Evolutionary conservation across 1,139 yeast species (phyloP).

Genomic region (Kluyveromyces sp.): DNA sequence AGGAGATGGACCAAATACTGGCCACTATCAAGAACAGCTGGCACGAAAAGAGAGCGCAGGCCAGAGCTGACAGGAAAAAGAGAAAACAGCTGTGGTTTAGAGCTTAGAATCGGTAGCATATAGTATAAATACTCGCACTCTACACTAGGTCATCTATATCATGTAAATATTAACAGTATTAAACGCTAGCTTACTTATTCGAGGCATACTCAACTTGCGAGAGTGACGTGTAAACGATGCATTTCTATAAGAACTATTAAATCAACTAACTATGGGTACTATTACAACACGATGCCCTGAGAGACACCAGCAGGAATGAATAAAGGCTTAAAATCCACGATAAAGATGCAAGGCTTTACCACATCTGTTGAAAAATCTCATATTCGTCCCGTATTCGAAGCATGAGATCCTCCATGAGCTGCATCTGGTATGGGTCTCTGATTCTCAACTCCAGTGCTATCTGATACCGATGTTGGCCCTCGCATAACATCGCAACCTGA

Average conservation of each 20-base stretch:
- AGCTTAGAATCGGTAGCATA: constrained; percentile 35
- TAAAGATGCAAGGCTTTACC: no score
- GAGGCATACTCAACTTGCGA: no score
- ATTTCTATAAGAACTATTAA: not conserved
- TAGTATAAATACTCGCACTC: not conserved
- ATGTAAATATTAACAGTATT: not conserved
- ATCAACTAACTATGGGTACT: not conserved
- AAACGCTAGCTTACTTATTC: not conserved
- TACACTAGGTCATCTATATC: not conserved
- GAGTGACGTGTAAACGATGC: not conserved
- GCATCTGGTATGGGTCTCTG: constrained; percentile 14
- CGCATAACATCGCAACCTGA: constrained; percentile 18
- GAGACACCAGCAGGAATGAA: no score
- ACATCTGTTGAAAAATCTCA: constrained; percentile 22
- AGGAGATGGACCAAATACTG: constrained; percentile 42
- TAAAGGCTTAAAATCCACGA: no score
- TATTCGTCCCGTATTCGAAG: constrained; percentile 26
- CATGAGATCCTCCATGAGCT: constrained; percentile 20
- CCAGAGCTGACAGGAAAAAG: constrained; percentile 49
- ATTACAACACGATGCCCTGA: not conserved
- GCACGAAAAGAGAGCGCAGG: constrained; percentile 41
- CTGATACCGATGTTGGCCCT: constrained; percentile 9
- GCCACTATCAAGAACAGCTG: constrained; percentile 40
- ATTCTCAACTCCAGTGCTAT: constrained; percentile 21
- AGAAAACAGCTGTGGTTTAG: constrained; percentile 58